A percentile compares a stretch with the other conserved stretches of the same genome.
Evolutionary conservation across 768 basidiomycete genomes (phyloP).

Genomic region (Epithele typhae): DNA sequence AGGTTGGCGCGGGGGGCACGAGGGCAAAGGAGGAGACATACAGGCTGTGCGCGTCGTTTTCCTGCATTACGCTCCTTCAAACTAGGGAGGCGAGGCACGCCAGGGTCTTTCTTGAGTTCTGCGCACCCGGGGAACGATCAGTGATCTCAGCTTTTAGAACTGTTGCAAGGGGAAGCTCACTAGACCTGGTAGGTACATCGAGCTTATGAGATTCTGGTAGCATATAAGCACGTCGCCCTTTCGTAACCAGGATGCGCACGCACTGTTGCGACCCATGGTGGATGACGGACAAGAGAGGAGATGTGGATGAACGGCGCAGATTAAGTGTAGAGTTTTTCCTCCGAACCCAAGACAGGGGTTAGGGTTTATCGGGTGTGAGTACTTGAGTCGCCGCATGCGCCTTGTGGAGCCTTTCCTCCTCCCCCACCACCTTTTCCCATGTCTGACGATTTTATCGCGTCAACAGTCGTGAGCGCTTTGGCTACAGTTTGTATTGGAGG

Average conservation of each 20-base stretch:
- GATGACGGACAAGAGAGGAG: background rate
- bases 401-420: no score
- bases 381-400: background rate
- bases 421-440: background rate
- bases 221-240: background rate
- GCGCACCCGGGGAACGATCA: background rate
- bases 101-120: constrained; percentile 90
- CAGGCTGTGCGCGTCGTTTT: constrained; percentile 28
- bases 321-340: no score
- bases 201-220: constrained; percentile 36
- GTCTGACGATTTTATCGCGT: background rate
- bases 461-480: background rate
- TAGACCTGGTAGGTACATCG: constrained; percentile 31
- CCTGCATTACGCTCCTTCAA: constrained; percentile 57
- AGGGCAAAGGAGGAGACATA: background rate
- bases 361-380: background rate
- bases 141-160: background rate
- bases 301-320: background rate
- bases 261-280: constrained; percentile 42
- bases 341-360: background rate
- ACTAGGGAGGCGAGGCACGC: constrained; percentile 77
- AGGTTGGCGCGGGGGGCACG: background rate
- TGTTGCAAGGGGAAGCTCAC: background rate
- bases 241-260: constrained; percentile 5
- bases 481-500: background rate